A percentile compares a stretch with the other conserved stretches of the same genome.
phyloP scores from a whole-genome alignment of 75 land plant species.

The Pinus tabuliformis region DNA sequence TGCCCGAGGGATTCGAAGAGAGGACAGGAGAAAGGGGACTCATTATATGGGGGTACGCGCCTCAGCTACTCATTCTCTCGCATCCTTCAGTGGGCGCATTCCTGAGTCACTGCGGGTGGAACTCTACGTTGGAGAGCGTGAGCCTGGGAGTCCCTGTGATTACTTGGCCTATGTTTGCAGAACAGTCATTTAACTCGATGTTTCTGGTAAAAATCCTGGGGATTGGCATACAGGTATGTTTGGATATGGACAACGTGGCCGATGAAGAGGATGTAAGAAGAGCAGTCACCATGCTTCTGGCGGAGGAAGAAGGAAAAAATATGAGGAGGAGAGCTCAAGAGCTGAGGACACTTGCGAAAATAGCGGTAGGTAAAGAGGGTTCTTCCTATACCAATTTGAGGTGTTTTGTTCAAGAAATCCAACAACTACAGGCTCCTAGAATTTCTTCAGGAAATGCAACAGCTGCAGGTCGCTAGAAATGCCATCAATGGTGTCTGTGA shows the following conservation, averaged over 20 bases:
- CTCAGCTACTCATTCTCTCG: no score
- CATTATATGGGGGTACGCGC: no score
- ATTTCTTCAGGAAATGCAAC: not conserved
- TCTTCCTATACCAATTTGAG: not conserved
- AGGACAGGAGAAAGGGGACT: no score
- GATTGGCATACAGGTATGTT: not conserved
- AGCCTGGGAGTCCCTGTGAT: slow-evolving; percentile 11
- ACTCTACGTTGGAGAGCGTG: slow-evolving; percentile 13
- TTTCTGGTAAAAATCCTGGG: not conserved
- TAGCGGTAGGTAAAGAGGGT: not conserved
- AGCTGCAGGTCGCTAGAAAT: not conserved
- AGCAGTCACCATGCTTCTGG: not conserved
- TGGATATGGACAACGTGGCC: not conserved
- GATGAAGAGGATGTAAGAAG: not conserved
- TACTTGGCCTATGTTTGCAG: slow-evolving; percentile 16
- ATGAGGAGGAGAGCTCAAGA: slow-evolving; percentile 1
- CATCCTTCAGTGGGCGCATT: no score
- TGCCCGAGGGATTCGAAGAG: no score
- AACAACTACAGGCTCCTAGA: not conserved
- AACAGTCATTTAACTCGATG: slow-evolving; percentile 1
- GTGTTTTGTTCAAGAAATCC: not conserved
- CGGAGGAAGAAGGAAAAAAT: not conserved
- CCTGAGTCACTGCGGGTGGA: no score
- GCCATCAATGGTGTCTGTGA: no score
- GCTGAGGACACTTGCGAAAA: not conserved